Evolutionary conservation across 345 rosid species (phyloP).

Genomic region (Euphorbia lathyris): DNA sequence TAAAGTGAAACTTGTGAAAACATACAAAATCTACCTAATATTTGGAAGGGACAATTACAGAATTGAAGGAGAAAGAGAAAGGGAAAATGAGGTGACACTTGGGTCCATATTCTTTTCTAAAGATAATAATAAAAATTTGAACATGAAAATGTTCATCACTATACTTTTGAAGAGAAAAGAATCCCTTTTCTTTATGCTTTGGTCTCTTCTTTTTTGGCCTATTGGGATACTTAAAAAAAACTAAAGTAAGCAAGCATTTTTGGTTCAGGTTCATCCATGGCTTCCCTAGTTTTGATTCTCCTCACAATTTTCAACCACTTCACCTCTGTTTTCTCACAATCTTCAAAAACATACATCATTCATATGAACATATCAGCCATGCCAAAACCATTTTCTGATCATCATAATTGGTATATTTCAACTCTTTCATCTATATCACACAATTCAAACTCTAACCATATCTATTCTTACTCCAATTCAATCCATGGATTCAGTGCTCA

Average conservation of each 20-base stretch:
- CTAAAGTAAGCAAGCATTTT: not conserved
- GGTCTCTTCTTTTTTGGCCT: constrained; percentile 2
- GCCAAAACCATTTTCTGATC: constrained; percentile 28
- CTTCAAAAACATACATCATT: constrained; percentile 26
- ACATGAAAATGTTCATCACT: too few species aligned
- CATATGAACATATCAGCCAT: constrained; percentile 36
- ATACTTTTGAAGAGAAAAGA: not conserved
- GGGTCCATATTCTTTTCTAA: not conserved
- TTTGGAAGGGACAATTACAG: too few species aligned
- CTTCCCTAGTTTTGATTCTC: constrained; percentile 13
- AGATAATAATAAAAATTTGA: not conserved
- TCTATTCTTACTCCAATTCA: constrained; percentile 20
- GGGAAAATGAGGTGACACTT: not conserved
- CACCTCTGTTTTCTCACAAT: constrained; percentile 9
- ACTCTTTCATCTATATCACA: constrained; percentile 24
- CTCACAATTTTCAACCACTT: constrained; percentile 14
- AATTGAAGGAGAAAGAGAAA: not conserved
- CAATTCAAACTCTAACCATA: constrained; percentile 16
- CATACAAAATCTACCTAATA: too few species aligned
- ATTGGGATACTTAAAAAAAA: not conserved
- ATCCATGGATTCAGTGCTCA: constrained; percentile 30
- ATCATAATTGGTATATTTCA: constrained; percentile 35
- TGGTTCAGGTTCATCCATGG: constrained; percentile 28
- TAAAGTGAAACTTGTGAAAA: too few species aligned
- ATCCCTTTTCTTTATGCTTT: not conserved